Base-by-base conservation (phyloP, 2,329 filamentous ascomycete species). In the Trichoderma sp. region DNA sequence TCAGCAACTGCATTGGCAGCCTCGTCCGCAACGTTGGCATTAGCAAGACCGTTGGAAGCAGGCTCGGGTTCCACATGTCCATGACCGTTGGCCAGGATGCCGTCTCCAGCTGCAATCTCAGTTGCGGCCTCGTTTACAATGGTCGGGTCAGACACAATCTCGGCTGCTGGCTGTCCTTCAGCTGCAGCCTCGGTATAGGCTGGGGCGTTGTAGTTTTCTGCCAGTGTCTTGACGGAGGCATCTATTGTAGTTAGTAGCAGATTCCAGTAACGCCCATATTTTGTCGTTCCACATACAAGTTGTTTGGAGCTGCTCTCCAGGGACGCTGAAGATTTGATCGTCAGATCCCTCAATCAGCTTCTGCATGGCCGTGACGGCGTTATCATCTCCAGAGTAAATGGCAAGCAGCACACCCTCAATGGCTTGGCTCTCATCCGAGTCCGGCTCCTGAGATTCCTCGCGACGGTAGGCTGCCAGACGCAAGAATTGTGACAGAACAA, bases 331-430 rank as follows among this genome's bases (percentile, higher is more conserved):
- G 2, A 93, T 89, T 72, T 85, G 85, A 74, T 95, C 92, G 15
- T 90, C 85, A 30, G 88, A 86, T 39, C 92, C 93, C 72, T 93
- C 86, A 70, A 94, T 92, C 71, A 97, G 85, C 84, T 93, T 94
- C 78, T 93, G 82, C 83, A 94, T 94, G 71, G 92, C 89, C 68
- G 88, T 84, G 28, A 96, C 92, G 65, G 92, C 93, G 75, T 84
- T 86, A 74, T 92, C 88, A 77, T 95, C 92, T 61, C 93, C 93
- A 59, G 90, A 89, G 81, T 97, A 96, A 36, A 96, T 91, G 73
- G 91, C 87, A 61, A 94, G 85, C 71, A 97, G 85, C 39, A 93
- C 90, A 67, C 93, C 93, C 82, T 97, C 93, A 72, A 96, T 90
- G 43, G 93, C 93, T 81, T 90, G 90, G 81, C 91, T 93, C 83